Conservation (phyloP, 2,329 filamentous ascomycete species). For the Colletotrichum gigasporum region DNA sequence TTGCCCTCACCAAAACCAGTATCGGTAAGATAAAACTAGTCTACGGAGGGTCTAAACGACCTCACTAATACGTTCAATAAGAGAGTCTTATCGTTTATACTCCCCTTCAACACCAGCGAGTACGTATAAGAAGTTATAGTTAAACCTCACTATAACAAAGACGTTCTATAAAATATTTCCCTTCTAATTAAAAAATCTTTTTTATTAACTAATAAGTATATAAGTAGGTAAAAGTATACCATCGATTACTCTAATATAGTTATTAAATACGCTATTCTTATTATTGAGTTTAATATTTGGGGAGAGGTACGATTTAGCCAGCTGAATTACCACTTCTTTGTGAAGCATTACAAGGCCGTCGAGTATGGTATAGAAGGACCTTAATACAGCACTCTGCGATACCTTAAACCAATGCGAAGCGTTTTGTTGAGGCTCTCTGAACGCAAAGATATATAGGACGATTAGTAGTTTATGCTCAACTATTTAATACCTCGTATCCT, state of each 20-base stretch:
- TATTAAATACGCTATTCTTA: background rate
- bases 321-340: background rate
- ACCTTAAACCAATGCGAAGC: background rate
- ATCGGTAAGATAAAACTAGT: no score
- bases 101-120: no score
- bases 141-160: no score
- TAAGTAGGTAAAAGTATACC: background rate
- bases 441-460: background rate
- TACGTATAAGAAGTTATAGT: no score
- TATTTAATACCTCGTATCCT: background rate
- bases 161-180: background rate
- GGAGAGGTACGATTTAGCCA: background rate
- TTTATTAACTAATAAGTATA: background rate
- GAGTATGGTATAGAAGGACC: background rate
- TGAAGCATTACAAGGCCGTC: background rate
- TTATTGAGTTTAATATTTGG: background rate
- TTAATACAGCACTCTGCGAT: background rate
- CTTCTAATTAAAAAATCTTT: background rate
- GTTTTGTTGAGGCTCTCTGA: background rate
- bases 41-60: no score
- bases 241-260: background rate
- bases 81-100: no score
- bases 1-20: no score
- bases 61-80: no score
- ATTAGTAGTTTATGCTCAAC: background rate